phyloP scores from a whole-genome alignment of 1,284 basidiomycete species.

The Ustilago trichophora region DNA sequence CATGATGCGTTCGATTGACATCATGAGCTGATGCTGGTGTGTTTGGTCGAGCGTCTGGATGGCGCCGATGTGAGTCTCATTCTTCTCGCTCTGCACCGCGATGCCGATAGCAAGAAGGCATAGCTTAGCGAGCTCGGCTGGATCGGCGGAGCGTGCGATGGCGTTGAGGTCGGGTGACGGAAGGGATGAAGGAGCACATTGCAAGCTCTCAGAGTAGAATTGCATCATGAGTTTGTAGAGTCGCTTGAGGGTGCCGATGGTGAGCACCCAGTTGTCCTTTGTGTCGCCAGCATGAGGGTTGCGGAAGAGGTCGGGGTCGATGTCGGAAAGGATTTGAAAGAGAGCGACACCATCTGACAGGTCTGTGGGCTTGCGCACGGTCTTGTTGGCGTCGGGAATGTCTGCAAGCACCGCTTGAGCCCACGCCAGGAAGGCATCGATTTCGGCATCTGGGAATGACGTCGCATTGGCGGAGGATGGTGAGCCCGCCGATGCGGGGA shows the following conservation, averaged over 20 bases:
- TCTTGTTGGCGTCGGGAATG: constrained; percentile 11
- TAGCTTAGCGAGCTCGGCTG: constrained; percentile 76
- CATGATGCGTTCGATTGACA: constrained; percentile 68
- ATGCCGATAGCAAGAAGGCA: constrained; percentile 89
- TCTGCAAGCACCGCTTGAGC: constrained; percentile 36
- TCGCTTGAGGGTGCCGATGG: constrained; percentile 83
- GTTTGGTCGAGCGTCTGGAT: constrained; percentile 81
- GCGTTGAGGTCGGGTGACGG: constrained; percentile 64
- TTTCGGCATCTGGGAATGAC: constrained; percentile 28
- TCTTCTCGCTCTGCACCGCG: constrained; percentile 80
- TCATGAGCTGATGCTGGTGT: constrained; percentile 84
- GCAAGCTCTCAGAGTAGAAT: constrained; percentile 69
- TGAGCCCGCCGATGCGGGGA: neutral
- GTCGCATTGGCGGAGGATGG: constrained; percentile 1
- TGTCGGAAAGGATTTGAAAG: constrained; percentile 54
- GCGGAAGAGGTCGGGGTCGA: constrained; percentile 78
- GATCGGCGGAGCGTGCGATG: constrained; percentile 78
- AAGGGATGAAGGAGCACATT: constrained; percentile 29
- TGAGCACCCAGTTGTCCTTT: constrained; percentile 85
- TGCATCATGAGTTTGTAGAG: constrained; percentile 86
- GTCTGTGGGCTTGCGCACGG: constrained; percentile 26
- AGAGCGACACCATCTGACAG: constrained; percentile 56
- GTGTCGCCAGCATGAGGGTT: constrained; percentile 54
- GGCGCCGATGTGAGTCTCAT: constrained; percentile 81
- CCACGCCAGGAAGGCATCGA: constrained; percentile 47